Evolutionary conservation across 371 early-diverging fungal genomes (phyloP).

Genomic region (Zancudomyces culisetae): DNA sequence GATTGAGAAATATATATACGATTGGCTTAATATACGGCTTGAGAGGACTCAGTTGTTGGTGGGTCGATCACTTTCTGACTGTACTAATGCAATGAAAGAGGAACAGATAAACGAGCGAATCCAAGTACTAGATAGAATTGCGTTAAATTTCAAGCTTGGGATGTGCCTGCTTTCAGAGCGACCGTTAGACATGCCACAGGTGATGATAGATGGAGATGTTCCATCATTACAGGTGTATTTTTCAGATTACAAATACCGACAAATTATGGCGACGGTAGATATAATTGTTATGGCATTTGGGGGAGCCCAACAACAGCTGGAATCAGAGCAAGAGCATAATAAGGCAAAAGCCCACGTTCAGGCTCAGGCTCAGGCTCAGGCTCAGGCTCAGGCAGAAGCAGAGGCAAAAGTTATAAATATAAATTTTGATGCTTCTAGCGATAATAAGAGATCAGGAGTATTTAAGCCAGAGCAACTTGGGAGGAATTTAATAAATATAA

Average conservation of each 20-base stretch:
- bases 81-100: conserved; percentile 40
- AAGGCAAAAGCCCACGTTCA: not conserved
- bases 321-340: conserved; percentile 11
- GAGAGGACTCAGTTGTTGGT: conserved; percentile 56
- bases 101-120: conserved; percentile 28
- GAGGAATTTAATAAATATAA: not conserved
- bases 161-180: conserved; percentile 67
- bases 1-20: conserved; percentile 70
- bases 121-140: conserved; percentile 74
- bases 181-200: conserved; percentile 40
- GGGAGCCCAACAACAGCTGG: conserved; percentile 13
- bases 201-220: conserved; percentile 62
- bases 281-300: conserved; percentile 20
- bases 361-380: not conserved
- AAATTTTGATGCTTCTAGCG: not conserved
- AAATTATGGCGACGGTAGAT: conserved; percentile 67
- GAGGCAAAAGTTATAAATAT: not conserved
- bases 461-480: not conserved
- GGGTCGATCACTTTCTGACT: conserved; percentile 52
- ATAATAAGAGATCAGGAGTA: not conserved
- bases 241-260: conserved; percentile 84
- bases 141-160: conserved; percentile 60
- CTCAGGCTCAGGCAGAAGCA: not conserved
- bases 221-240: conserved; percentile 76
- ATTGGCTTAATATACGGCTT: conserved; percentile 64